These are phyloP conservation scores for Durusdinium trenchii DNA, from an alignment of 73 alveolate genomes.

Conservation along the genomic window DNA sequence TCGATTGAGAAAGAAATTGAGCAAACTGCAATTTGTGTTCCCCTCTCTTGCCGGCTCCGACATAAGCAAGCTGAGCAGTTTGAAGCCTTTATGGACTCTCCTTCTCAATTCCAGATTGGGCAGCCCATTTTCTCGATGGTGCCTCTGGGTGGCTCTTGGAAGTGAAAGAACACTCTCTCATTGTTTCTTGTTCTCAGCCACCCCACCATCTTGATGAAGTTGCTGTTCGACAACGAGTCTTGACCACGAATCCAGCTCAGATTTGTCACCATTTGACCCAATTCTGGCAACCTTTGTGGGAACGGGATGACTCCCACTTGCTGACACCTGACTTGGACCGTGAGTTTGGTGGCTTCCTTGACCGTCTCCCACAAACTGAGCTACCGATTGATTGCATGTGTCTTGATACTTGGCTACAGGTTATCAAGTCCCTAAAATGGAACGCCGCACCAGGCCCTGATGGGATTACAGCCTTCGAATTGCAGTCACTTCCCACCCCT, in stretches of 20 bases:
- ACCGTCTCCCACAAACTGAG: neutral
- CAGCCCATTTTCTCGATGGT: neutral
- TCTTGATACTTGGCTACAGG: neutral
- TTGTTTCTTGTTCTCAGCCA: neutral
- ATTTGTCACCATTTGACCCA: neutral
- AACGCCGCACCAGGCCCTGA: neutral
- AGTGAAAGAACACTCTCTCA: neutral
- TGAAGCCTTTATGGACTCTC: neutral
- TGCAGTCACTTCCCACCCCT: neutral
- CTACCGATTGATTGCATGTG: neutral
- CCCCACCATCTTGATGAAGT: neutral
- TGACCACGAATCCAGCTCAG: neutral
- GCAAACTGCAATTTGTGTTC: too few species aligned
- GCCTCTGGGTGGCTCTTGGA: neutral
- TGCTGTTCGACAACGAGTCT: too few species aligned
- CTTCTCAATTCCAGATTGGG: neutral
- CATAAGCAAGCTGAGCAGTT: neutral
- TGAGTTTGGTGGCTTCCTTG: neutral
- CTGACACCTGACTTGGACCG: too few species aligned
- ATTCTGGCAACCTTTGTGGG: neutral
- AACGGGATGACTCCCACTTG: neutral
- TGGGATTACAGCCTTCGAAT: neutral
- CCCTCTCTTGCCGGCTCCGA: too few species aligned
- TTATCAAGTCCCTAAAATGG: neutral
- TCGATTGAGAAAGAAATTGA: too few species aligned